Base-by-base conservation (phyloP, 169 alveolate genomes). In the Perkinsus olseni region DNA sequence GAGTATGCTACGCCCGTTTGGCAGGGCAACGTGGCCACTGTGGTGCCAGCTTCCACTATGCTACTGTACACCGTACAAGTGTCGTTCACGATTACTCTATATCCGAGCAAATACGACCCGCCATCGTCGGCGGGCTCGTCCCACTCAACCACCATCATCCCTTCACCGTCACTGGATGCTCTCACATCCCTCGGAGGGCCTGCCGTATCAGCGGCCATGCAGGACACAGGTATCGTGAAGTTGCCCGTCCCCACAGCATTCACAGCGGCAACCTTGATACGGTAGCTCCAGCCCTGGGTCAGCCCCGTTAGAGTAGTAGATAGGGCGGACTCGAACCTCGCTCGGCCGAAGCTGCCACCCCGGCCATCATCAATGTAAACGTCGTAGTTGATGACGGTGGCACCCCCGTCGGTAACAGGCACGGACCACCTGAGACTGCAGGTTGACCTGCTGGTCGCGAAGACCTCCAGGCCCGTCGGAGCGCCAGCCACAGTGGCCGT, bases 231-330 rank as follows among this genome's bases (percentile, higher is more conserved):
- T 1, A 90, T 20, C 31, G 93, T 92, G 93, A 92, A 93, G 34
- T 93, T 92, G 11, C 95, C 95, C 31, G 92, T 92, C 37, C 95
- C 95, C 74, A 93, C 95, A 45, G 40, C 95, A 36, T 93, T 93
- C 93, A 92, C 95, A 13, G 94, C 95, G 0, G 95, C 95, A 20
- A 93, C 95, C 0, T 93, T 92, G 92, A 93, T 74, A 31, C 95
- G 95, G 91, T 93, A 93, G 51, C 94, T 74, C n/a, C 94, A 90
- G 37, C 95, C 94, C 10, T 82, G 74, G 24, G 92, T 92, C 92
- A 93, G 34, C 10, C 93, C 92, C 90, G 94, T 48, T 11, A 93
- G 38, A 3, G 94, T 93, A 39, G 95, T 91, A 92, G 51, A 92
- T 45, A 92, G 91, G 31, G 91, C 95, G 4, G 94, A 90, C 20